Evolutionary conservation across 495 filamentous ascomycete genomes (phyloP), one percentile per base, ranked within the genome.

Genomic region (Penicillium cataractarum): DNA sequence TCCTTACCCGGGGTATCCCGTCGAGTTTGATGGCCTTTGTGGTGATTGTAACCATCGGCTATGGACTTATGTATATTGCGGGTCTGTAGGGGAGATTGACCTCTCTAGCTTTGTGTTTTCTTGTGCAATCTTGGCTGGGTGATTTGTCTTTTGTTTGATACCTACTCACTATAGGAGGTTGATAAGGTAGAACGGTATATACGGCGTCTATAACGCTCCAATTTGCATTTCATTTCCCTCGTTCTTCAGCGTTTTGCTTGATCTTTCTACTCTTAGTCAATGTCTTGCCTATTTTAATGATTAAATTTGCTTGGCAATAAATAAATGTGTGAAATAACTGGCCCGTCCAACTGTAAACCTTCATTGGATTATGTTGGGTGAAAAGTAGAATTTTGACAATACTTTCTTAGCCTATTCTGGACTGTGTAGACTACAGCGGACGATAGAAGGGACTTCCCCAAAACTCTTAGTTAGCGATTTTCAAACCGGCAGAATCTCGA

Each of bases 1-100:
- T 99, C 77, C 88, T 99, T 61, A 92, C 88, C 26, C 79, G 93
- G 26, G 95, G 95, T 65, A 86, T 98, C 58, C 94, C 96, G 4
- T 85, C 88, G 65, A 94, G 90, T 81, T 63, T 97, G 17, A 81
- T 97, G 50, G 84, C 90, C 17, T 88, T 96, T 61, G 76, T 82
- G 2, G 91, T 98, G n/a, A 86, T 97, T 17, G 84, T 97, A 21
- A 92, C 91, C 3, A 55, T 90, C 46, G 96, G 95, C 4, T 98
- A 97, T 74, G 92, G 87, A 9, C 81, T 95, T 66, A 97, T 97
- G 93, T 78, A 84, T 65, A 76, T 92, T 29, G 85, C 86, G 31
- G 92, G 91, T 0, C 82, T 96, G 71, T 97, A 79, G 71, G 48
- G 24, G 4, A n/a, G 15, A 9, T 17, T 10, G 3, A 19, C 24